phyloP scores from a whole-genome alignment of 495 filamentous ascomycete genomes.

The Paragyromitra xinjiangensis region DNA sequence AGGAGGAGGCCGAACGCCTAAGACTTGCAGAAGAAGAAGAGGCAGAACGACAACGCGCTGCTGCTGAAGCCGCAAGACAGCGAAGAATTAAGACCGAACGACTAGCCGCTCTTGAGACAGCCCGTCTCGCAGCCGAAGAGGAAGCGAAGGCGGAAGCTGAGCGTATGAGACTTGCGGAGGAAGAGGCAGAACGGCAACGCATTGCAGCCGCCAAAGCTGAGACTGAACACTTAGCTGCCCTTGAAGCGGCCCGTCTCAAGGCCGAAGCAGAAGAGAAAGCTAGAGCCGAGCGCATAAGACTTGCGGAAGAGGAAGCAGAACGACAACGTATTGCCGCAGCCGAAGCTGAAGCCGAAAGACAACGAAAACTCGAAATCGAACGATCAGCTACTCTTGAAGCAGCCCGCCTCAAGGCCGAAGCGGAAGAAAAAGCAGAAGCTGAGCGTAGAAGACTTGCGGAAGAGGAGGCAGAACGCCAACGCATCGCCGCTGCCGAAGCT shows the following conservation, averaged over 20 bases:
- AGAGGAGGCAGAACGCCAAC: conserved; percentile 3
- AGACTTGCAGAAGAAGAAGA: conserved; percentile 11
- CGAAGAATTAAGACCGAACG: not conserved
- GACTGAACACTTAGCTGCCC: not conserved
- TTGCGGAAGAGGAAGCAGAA: no score
- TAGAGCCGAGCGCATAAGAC: not conserved
- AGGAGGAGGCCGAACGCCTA: not conserved
- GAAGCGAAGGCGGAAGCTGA: conserved; percentile 24
- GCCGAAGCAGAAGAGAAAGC: conserved; percentile 3
- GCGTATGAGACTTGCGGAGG: not conserved
- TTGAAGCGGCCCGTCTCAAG: not conserved
- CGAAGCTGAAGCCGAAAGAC: not conserved
- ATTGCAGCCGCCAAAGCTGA: not conserved
- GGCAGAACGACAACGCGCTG: not conserved
- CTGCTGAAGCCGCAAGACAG: conserved; percentile 10
- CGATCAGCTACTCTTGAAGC: conserved; percentile 12
- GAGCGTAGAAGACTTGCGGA: conserved; percentile 8
- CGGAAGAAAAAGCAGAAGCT: conserved; percentile 12
- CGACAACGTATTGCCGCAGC: no score
- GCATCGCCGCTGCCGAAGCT: not conserved
- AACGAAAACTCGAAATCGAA: not conserved
- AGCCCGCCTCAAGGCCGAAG: conserved; percentile 17
- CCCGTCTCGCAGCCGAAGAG: not conserved
- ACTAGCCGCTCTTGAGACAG: conserved; percentile 4
- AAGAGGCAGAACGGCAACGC: conserved; percentile 1